These are phyloP conservation scores for Juglanconis juglandina DNA, from an alignment of 2,329 filamentous ascomycete species.

Conservation along the genomic window DNA sequence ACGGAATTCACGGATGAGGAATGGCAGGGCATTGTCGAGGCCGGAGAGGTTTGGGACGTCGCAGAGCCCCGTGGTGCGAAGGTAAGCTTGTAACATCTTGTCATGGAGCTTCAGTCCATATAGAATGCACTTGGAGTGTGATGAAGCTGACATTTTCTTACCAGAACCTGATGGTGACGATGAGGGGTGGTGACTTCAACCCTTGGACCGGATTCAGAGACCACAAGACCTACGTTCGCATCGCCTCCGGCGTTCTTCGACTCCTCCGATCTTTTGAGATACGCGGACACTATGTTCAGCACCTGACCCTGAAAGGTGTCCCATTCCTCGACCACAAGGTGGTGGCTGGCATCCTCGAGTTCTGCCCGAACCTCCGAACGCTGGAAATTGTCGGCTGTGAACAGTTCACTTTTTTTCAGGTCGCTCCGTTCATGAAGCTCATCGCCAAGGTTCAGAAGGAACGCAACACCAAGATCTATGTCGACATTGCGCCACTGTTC, in stretches of 20 bases:
- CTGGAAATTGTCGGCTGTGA: conserved; percentile 12
- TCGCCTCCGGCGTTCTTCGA: background rate
- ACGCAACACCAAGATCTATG: background rate
- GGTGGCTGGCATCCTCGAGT: background rate
- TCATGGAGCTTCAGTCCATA: background rate
- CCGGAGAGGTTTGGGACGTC: background rate
- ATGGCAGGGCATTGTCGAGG: background rate
- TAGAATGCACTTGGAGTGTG: background rate
- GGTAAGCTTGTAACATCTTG: background rate
- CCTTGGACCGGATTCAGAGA: no score
- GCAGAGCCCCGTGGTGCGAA: background rate
- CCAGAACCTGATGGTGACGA: background rate
- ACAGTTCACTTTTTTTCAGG: conserved; percentile 2
- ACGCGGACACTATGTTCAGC: background rate
- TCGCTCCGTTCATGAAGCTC: conserved; percentile 1
- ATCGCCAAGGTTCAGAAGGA: background rate
- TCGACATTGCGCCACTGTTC: conserved; percentile 10
- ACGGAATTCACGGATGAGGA: conserved; percentile 7
- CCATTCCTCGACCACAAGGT: conserved; percentile 5
- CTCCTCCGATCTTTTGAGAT: conserved; percentile 1
- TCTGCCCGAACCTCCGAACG: conserved; percentile 9
- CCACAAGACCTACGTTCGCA: no score
- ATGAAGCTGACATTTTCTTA: background rate
- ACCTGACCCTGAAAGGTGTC: conserved; percentile 5
- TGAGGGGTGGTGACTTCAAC: background rate